Evolutionary conservation across 2,329 filamentous ascomycete genomes (phyloP).

Genomic region (Alternaria sp.): DNA sequence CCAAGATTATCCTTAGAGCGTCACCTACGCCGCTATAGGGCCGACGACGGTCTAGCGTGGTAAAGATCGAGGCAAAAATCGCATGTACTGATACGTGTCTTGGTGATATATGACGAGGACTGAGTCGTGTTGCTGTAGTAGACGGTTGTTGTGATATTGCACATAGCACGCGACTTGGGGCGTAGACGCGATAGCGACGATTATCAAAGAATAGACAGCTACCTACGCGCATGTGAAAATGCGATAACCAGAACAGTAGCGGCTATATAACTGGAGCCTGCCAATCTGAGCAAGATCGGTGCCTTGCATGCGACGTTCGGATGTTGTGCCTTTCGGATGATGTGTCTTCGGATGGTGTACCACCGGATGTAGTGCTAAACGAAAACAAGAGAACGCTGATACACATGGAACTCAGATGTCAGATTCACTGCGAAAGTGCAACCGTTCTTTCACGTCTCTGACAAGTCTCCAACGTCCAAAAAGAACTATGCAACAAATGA

Average conservation of each 20-base stretch:
- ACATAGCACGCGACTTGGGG: too few species aligned
- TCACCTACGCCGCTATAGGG: neutral
- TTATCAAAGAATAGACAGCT: neutral
- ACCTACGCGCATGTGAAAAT: neutral
- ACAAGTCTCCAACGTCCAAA: neutral
- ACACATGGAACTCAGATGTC: neutral
- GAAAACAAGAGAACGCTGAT: neutral
- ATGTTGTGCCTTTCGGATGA: neutral
- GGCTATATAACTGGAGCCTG: neutral
- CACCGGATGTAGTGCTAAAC: neutral
- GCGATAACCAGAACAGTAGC: neutral
- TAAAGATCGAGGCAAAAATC: slow-evolving; percentile 3
- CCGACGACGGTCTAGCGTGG: neutral
- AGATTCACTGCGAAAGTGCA: neutral
- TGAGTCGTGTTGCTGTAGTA: neutral
- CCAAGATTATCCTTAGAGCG: neutral
- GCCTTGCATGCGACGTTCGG: neutral
- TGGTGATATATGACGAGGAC: neutral
- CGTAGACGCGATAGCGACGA: neutral
- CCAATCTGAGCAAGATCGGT: neutral
- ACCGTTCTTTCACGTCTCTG: neutral
- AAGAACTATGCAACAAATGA: neutral
- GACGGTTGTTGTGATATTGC: neutral
- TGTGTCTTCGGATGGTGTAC: neutral
- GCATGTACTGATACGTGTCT: neutral